Base-by-base conservation (phyloP, 441 rosid species). In the California macrophylla region DNA sequence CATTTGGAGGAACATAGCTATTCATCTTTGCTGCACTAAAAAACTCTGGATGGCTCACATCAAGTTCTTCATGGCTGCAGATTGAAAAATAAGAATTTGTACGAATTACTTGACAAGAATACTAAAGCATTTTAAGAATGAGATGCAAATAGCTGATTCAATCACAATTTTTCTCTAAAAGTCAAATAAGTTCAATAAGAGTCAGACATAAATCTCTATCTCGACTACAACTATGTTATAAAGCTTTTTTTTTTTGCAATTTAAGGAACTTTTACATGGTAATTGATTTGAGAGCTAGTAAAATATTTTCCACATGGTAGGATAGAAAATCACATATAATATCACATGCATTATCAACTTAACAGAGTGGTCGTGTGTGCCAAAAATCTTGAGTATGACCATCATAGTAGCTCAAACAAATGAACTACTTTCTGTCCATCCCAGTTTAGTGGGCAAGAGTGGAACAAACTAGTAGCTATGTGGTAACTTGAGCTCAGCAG, bases 41-140 rank as follows among this genome's bases (percentile, higher is more conserved):
- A 79, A 94, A 92, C 1, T 94, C 97, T 42, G 98, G 98, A 83
- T 94, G 98, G 79, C 87, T 92, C 67, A 92, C 98, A 77, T 94
- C 98, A n/a, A 86, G 85, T 67, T 92, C 98, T 76, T 90, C 98
- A 78, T 89, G 94, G 85, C 98, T 91, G 86, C 79, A 80, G 38
- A 75, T 72, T 64, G 23, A 74, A 16, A 69, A 76, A 58, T 25
- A 68, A 68, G 47, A 78, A 42, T 25, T 38, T 20, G 9, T 8
- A 45, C 34, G 62, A 26, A 54, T 60, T 10, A 47, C 54, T 23
- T 28, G 15, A 52, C 18, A 42, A 54, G 58, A 9, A 58, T 7
- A 64, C 13, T 28, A 16, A 42, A 24, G 45, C 34, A 66, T 66
- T 15, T 30, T 65, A 16, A 61, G 71, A 52, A 67, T 42, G 63